These are phyloP conservation scores for Cymbopogon citratus DNA, from an alignment of 176 grass and related monocot species.

Conservation along the genomic window DNA sequence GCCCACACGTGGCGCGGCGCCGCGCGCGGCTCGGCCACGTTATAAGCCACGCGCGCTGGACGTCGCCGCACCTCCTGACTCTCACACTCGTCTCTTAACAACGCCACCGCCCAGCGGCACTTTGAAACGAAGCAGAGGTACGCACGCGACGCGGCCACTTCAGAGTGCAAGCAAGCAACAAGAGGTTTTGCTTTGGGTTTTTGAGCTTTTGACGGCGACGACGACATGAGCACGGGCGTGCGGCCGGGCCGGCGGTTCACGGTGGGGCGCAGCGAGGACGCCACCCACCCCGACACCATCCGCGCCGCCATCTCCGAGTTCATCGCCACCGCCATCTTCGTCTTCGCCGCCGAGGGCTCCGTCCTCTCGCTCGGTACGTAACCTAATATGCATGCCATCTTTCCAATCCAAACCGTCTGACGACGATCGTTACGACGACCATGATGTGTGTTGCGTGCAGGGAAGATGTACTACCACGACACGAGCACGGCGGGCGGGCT, in stretches of 20 bases:
- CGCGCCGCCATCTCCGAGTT: conserved; percentile 86
- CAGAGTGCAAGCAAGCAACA: no score
- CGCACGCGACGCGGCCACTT: not conserved
- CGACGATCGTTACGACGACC: no score
- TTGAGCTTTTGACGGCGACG: not conserved
- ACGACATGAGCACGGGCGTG: conserved; percentile 29
- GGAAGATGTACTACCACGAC: conserved; percentile 70
- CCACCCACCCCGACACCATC: conserved; percentile 71
- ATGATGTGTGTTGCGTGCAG: no score
- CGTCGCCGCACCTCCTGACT: not conserved
- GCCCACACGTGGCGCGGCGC: conserved; percentile 46
- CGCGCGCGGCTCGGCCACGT: conserved; percentile 15
- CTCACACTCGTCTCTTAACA: not conserved
- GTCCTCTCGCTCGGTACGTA: conserved; percentile 74
- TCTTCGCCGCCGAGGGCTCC: conserved; percentile 96
- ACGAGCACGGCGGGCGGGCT: conserved; percentile 63
- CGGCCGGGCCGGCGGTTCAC: conserved; percentile 46
- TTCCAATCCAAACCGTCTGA: not conserved
- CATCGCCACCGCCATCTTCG: conserved; percentile 81
- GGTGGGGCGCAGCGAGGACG: conserved; percentile 70
- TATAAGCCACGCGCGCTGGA: not conserved
- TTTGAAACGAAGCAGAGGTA: not conserved
- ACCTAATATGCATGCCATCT: not conserved
- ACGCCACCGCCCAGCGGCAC: not conserved
- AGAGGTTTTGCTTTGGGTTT: not conserved